Evolutionary conservation across 2,329 filamentous ascomycete species (phyloP).

Genomic region (Scedosporium minutisporum): DNA sequence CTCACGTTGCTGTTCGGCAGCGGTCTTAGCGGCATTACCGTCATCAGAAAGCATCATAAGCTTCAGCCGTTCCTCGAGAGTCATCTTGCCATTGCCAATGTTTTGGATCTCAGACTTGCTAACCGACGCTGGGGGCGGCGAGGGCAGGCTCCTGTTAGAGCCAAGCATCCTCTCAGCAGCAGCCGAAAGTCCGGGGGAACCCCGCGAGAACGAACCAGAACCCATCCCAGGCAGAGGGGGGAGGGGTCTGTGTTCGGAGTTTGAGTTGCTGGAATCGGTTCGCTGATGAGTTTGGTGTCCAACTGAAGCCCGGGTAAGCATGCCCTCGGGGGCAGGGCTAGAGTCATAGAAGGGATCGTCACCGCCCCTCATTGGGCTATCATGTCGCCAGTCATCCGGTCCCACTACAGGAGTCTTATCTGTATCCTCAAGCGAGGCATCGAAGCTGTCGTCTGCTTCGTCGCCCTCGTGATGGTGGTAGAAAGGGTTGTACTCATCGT

Average conservation of each 20-base stretch:
- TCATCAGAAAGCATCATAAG: constrained; percentile 81
- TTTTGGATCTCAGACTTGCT: constrained; percentile 72
- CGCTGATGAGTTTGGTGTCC: constrained; percentile 49
- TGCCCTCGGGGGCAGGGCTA: constrained; percentile 54
- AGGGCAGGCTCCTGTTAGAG: constrained; percentile 59
- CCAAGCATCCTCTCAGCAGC: constrained; percentile 63
- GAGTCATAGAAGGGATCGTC: constrained; percentile 60
- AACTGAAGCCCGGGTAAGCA: constrained; percentile 28
- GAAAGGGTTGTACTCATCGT: constrained; percentile 59
- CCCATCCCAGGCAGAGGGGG: constrained; percentile 64
- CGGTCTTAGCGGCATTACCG: constrained; percentile 38
- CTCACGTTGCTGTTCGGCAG: constrained; percentile 57
- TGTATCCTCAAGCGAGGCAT: constrained; percentile 88
- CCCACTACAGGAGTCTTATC: constrained; percentile 97
- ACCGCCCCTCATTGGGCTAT: constrained; percentile 35
- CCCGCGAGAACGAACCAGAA: constrained; percentile 73
- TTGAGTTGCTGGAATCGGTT: constrained; percentile 66
- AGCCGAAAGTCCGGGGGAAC: constrained; percentile 44
- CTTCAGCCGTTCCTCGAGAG: constrained; percentile 74
- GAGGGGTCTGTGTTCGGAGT: constrained; percentile 72
- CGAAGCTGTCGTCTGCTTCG: constrained; percentile 75
- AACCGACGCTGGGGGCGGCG: constrained; percentile 58
- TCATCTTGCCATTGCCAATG: constrained; percentile 66
- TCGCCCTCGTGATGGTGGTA: constrained; percentile 27
- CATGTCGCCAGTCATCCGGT: constrained; percentile 88